A percentile compares a stretch with the other conserved stretches of the same genome.
Evolutionary conservation across 164 flowering plant genomes (phyloP).

Genomic region (Stephania cephalantha): DNA sequence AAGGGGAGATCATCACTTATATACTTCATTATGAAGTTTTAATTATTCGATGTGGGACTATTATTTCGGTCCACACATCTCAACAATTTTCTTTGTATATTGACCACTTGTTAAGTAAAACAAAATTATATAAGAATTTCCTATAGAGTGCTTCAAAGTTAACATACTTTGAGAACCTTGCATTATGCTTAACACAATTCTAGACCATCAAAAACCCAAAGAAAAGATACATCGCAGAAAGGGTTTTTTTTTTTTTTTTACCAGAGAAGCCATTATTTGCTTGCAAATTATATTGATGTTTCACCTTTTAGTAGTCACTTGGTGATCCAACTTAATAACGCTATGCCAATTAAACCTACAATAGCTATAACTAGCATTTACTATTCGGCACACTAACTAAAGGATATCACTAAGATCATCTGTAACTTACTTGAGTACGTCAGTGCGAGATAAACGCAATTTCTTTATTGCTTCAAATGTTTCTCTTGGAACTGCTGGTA

Average conservation of each 20-base stretch:
- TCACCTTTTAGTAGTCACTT: neutral
- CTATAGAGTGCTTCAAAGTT: neutral
- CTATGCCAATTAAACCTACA: neutral
- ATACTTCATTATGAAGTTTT: too few relatives aligned
- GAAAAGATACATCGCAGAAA: neutral
- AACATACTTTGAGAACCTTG: neutral
- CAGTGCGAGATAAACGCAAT: constrained; percentile 65
- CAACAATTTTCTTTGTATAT: neutral
- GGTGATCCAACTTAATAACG: neutral
- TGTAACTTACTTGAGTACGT: constrained; percentile 57
- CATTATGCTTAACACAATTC: neutral
- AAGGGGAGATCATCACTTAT: too few relatives aligned
- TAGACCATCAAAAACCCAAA: neutral
- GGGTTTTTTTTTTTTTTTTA: neutral
- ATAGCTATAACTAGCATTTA: neutral
- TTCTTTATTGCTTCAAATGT: constrained; percentile 45
- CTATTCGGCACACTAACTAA: neutral
- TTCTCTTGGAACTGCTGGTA: constrained; percentile 36
- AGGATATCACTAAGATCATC: neutral
- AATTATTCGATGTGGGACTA: too few relatives aligned
- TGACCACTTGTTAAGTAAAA: neutral
- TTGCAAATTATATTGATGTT: neutral
- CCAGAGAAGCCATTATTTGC: neutral
- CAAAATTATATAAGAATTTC: neutral
- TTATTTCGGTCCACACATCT: too few relatives aligned